phyloP scores from a whole-genome alignment of 2,329 filamentous ascomycete species.

The Fusarium compactum region DNA sequence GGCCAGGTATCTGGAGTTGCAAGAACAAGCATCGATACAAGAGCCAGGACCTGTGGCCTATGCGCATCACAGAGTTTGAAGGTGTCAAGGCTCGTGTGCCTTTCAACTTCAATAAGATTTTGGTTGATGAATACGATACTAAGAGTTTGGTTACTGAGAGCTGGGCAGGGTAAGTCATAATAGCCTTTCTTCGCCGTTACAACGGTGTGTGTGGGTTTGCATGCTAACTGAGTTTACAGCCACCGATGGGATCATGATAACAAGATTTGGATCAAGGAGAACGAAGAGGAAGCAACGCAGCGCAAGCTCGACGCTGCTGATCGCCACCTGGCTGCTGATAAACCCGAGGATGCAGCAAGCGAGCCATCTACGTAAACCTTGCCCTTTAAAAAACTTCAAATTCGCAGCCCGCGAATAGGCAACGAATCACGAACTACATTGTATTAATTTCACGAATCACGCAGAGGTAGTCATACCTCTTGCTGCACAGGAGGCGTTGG shows the following conservation, averaged over 20 bases:
- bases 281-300: slow-evolving; percentile 45
- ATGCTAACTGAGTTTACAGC: slow-evolving; percentile 53
- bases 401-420: slow-evolving; percentile 10
- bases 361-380: neutral
- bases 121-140: slow-evolving; percentile 74
- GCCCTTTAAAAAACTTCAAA: neutral
- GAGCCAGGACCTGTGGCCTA: slow-evolving; percentile 78
- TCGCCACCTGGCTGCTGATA: slow-evolving; percentile 44
- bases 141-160: slow-evolving; percentile 70
- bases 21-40: slow-evolving; percentile 83
- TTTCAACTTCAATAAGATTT: slow-evolving; percentile 73
- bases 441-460: slow-evolving; percentile 8
- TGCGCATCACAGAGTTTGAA: slow-evolving; percentile 80
- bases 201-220: neutral
- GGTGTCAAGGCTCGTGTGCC: slow-evolving; percentile 78
- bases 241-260: slow-evolving; percentile 70
- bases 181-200: neutral
- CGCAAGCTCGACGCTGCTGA: slow-evolving; percentile 44
- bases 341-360: slow-evolving; percentile 1
- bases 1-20: slow-evolving; percentile 79
- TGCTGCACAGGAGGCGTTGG: slow-evolving; percentile 32
- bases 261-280: slow-evolving; percentile 69
- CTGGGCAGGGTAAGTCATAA: slow-evolving; percentile 69
- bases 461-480: neutral
- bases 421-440: slow-evolving; percentile 22